Percentiles rank a stretch among this genome's conserved stretches.
phyloP scores from a whole-genome alignment of 23 red algal genomes.

The Gracilaria domingensis region DNA sequence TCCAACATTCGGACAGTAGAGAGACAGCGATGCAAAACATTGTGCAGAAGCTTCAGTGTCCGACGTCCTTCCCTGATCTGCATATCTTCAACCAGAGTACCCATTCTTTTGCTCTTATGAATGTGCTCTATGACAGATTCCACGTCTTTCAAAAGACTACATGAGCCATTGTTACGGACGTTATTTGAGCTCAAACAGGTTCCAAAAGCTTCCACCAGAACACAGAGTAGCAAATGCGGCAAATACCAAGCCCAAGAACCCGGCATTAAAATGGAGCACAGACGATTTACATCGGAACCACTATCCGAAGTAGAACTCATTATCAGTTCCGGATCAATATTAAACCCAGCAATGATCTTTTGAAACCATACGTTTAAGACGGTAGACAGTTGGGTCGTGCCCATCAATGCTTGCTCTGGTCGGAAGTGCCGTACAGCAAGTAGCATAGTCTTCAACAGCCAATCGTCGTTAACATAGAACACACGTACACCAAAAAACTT shows the following conservation, averaged over 20 bases:
- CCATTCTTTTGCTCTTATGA: slow-evolving; percentile 6
- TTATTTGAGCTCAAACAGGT: not conserved
- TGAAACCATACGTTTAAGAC: not conserved
- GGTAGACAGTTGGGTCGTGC: not conserved
- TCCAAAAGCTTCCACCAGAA: slow-evolving; percentile 27
- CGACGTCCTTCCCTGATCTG: not conserved
- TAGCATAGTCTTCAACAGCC: not conserved
- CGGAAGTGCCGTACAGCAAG: not conserved
- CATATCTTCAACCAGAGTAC: slow-evolving; percentile 5
- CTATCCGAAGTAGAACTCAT: slow-evolving; percentile 25
- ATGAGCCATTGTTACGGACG: not conserved
- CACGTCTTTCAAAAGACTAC: slow-evolving; percentile 9
- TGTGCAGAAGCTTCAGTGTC: not conserved
- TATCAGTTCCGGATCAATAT: not conserved
- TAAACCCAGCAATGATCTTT: not conserved
- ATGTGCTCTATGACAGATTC: slow-evolving; percentile 24
- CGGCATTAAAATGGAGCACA: not conserved
- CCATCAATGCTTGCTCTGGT: not conserved
- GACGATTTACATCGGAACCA: slow-evolving; percentile 38
- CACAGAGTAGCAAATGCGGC: slow-evolving; percentile 9
- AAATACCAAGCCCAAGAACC: slow-evolving; percentile 11
- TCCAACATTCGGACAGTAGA: not conserved
- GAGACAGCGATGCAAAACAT: slow-evolving; percentile 26
- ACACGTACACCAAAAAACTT: slow-evolving; percentile 7
- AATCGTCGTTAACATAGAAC: not conserved